Conservation (phyloP, 2,329 filamentous ascomycete genomes). For the Pseudogymnoascus destructans region DNA sequence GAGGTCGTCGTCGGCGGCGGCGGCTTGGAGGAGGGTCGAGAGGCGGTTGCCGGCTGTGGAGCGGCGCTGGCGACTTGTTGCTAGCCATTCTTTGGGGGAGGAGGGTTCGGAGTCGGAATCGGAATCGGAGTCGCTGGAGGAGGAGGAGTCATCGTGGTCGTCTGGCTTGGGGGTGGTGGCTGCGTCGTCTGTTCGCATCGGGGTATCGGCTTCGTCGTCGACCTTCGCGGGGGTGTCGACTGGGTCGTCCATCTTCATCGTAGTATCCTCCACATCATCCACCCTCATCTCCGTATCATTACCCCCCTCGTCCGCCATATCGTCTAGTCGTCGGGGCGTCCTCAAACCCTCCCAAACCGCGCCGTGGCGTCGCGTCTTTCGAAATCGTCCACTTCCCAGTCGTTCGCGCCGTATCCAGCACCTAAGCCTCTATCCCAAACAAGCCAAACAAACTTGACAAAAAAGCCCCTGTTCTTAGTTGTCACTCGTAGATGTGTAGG, state of each 20-base stretch:
- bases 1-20: slow-evolving; percentile 49
- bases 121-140: slow-evolving; percentile 8
- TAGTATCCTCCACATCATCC: not conserved
- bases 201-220: slow-evolving; percentile 14
- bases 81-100: slow-evolving; percentile 49
- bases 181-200: slow-evolving; percentile 15
- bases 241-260: not conserved
- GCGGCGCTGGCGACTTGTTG: slow-evolving; percentile 59
- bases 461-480: not conserved
- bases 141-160: not conserved
- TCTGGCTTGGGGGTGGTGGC: not conserved
- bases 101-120: slow-evolving; percentile 14
- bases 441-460: not conserved
- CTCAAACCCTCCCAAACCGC: not conserved
- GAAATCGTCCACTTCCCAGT: not conserved
- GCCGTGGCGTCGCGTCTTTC: not conserved
- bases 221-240: not conserved
- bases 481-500: not conserved
- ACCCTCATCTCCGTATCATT: not conserved
- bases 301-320: not conserved
- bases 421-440: not conserved
- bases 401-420: not conserved
- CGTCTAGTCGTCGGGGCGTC: not conserved
- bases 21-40: slow-evolving; percentile 62
- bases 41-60: slow-evolving; percentile 77